Base-by-base conservation (phyloP, 208 protist genomes). In the Trypanosomatidae sp. region DNA sequence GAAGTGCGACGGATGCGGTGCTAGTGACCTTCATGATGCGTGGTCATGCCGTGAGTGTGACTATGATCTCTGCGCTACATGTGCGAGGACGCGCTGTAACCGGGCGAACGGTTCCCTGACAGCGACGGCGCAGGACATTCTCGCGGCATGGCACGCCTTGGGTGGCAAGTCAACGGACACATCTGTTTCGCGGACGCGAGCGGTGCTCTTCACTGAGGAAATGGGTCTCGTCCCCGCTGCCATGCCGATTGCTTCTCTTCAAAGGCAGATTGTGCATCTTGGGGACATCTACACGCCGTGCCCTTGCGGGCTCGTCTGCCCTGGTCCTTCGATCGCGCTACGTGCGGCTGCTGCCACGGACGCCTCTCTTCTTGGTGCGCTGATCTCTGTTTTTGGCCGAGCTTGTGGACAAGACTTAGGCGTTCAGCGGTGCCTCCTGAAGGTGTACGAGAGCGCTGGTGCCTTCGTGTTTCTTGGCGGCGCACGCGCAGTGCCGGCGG, bases 41-140 rank as follows among this genome's bases (percentile, higher is more conserved):
- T 81, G 89, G 71, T 86, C 91, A 0, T 97, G 93, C 62, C 85
- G 91, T 1, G 53, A 65, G 39, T 97, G 93, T 64, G 76, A 97
- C 84, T 95, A 94, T 69, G 93, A 97, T 47, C 30, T 95, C 12
- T 97, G 93, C 66, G 72, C 76, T 5, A 19, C 73, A 22, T 97
- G 93, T 60, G 73, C 74, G 28, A 85, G 87, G 69, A 44, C 60
- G 19, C 70, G 49, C 41, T 73, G 82, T 39, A 87, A 82, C 52
- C 76, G 82, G 7, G 58, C 89, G 22, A 76, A 87, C n/a, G 85
- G 86, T 3, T 87, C 72, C 65, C 46, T 69, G 41, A 91, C 90
- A 22, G 90, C 90, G 0, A 83, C 82, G 5, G 80, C 86, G 3
- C 84, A 73, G 30, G 90, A 97, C 55, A 69, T 95, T 39, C 49